Conservation (phyloP, 805 yeast species). For the Wickerhamomyces queroliae region DNA sequence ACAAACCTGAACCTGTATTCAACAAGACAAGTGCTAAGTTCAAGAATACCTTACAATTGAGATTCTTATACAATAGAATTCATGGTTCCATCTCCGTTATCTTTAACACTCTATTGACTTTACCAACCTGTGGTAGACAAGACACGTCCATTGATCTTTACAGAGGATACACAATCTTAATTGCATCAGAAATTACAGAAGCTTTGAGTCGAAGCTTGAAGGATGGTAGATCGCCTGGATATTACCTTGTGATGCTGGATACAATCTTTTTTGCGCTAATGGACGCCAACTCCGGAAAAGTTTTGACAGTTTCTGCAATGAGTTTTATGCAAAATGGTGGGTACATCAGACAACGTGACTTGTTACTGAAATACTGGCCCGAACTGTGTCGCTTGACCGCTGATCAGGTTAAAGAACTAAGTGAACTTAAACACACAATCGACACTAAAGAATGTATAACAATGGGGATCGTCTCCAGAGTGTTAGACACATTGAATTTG, state of each 20-base stretch:
- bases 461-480: constrained; percentile 34
- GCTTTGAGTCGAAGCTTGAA: constrained; percentile 19
- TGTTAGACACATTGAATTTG: constrained; percentile 40
- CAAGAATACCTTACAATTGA: constrained; percentile 54
- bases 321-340: constrained; percentile 50
- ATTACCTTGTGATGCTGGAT: constrained; percentile 30
- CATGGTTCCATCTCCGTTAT: constrained; percentile 39
- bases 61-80: constrained; percentile 43
- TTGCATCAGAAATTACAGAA: constrained; percentile 28
- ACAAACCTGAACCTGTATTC: constrained; percentile 25
- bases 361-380: constrained; percentile 22
- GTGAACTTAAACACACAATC: constrained; percentile 30
- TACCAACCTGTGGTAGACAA: constrained; percentile 43
- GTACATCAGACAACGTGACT: constrained; percentile 27
- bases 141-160: constrained; percentile 29
- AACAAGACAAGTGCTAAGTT: constrained; percentile 50
- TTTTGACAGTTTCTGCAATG: constrained; percentile 34
- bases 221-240: constrained; percentile 20
- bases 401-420: constrained; percentile 21
- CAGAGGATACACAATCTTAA: constrained; percentile 35
- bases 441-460: constrained; percentile 31
- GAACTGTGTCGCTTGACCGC: constrained; percentile 18
- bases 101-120: constrained; percentile 36
- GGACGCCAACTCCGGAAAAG: constrained; percentile 25
- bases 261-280: constrained; percentile 29